Conservation (phyloP, 768 basidiomycete genomes). For the Russula sp. region DNA sequence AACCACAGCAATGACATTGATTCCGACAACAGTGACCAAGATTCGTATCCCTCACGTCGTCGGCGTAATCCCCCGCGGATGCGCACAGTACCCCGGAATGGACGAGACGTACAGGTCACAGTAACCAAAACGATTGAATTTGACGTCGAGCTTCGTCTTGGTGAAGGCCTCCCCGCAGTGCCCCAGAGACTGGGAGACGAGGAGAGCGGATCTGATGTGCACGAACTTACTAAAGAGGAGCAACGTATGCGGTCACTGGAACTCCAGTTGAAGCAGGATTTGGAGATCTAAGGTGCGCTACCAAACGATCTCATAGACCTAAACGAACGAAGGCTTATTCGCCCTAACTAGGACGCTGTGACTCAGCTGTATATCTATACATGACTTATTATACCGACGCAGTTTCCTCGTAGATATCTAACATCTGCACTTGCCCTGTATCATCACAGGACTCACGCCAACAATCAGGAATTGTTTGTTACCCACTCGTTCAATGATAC, state of each 20-base stretch:
- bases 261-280: slow-evolving; percentile 19
- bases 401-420: not conserved
- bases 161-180: not conserved
- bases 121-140: slow-evolving; percentile 21
- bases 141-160: slow-evolving; percentile 14
- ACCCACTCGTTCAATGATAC: no score
- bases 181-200: not conserved
- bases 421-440: not conserved
- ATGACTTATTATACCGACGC: not conserved
- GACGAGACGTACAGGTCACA: slow-evolving; percentile 17
- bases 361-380: not conserved
- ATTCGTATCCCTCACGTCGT: not conserved
- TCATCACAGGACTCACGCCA: not conserved
- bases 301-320: not conserved
- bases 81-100: not conserved
- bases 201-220: not conserved
- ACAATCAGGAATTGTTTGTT: not conserved
- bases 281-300: slow-evolving; percentile 13
- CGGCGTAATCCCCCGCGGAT: slow-evolving; percentile 14
- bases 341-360: not conserved
- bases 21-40: slow-evolving; percentile 7
- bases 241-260: slow-evolving; percentile 15
- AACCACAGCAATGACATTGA: not conserved
- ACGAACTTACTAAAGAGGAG: slow-evolving; percentile 3
- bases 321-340: not conserved